phyloP scores from a whole-genome alignment of 768 basidiomycete genomes.

The Tricholoma terreum region DNA sequence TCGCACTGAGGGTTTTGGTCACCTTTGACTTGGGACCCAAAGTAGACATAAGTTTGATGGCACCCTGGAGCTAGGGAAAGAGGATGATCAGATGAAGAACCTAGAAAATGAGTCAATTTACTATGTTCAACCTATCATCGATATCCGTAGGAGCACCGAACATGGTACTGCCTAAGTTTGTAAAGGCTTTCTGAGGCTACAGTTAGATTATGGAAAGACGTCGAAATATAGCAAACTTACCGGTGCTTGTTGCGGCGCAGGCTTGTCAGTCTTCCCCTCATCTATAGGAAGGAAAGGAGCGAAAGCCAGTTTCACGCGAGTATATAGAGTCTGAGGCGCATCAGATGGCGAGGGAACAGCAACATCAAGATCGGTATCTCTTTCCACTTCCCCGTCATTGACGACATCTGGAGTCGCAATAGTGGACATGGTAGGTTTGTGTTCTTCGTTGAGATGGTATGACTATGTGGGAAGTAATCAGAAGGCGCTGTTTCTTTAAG shows the following conservation, averaged over 20 bases:
- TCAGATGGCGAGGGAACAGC: not conserved
- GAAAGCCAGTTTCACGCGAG: not conserved
- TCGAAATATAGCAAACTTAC: not conserved
- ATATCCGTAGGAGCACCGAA: not conserved
- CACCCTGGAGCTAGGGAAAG: conserved; percentile 4
- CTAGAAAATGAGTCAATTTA: not conserved
- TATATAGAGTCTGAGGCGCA: not conserved
- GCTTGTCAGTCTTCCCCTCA: not conserved
- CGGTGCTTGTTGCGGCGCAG: too few species aligned
- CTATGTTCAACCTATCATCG: conserved; percentile 8
- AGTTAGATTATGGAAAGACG: not conserved
- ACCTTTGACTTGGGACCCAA: not conserved
- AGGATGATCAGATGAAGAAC: not conserved
- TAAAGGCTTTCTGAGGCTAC: not conserved
- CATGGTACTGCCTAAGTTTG: not conserved
- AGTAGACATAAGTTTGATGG: conserved; percentile 6
- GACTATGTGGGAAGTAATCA: not conserved
- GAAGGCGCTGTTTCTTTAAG: not conserved
- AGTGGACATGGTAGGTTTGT: too few species aligned
- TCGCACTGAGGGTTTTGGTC: conserved; percentile 9
- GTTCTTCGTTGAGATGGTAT: not conserved
- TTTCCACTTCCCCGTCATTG: not conserved
- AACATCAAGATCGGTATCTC: too few species aligned
- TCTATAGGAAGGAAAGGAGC: not conserved
- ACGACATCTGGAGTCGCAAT: too few species aligned